These are phyloP conservation scores for Jacaranda mimosifolia DNA, from an alignment of 257 asterid genomes.

Conservation along the genomic window DNA sequence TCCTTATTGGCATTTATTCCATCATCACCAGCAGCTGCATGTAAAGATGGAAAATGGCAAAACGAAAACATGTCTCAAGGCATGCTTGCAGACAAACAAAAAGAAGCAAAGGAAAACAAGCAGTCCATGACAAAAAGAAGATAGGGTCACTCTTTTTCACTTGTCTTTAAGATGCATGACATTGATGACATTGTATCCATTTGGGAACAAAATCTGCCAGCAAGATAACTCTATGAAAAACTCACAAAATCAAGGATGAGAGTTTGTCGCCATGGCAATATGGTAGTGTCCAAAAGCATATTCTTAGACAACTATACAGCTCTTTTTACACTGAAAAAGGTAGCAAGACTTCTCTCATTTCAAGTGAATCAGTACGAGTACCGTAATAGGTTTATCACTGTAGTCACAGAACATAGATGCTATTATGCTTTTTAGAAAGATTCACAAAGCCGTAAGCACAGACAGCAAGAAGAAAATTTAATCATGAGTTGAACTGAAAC, in stretches of 20 bases:
- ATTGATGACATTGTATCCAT: conserved; percentile 7
- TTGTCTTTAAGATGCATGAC: neutral
- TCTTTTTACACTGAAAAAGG: neutral
- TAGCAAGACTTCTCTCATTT: neutral
- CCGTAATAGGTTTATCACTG: neutral
- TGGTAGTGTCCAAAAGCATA: neutral
- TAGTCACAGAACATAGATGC: neutral
- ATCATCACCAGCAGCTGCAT: conserved; percentile 57
- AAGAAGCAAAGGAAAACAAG: neutral
- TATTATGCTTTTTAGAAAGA: no score
- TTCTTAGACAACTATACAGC: neutral
- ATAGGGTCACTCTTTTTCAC: neutral
- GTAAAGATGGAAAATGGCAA: conserved; percentile 29
- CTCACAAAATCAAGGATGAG: neutral
- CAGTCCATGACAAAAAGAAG: neutral
- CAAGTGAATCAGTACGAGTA: conserved; percentile 7
- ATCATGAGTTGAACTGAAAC: conserved; percentile 7
- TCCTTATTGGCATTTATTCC: conserved; percentile 60
- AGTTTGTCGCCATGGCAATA: neutral
- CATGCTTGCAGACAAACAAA: neutral
- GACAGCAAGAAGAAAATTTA: neutral
- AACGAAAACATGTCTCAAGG: conserved; percentile 6
- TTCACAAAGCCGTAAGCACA: neutral
- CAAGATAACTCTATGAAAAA: conserved; percentile 16
- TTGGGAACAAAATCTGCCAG: conserved; percentile 19